Evolutionary conservation across 352 stramenopile genomes (phyloP).

Genomic region (Saprolegnia diclina): DNA sequence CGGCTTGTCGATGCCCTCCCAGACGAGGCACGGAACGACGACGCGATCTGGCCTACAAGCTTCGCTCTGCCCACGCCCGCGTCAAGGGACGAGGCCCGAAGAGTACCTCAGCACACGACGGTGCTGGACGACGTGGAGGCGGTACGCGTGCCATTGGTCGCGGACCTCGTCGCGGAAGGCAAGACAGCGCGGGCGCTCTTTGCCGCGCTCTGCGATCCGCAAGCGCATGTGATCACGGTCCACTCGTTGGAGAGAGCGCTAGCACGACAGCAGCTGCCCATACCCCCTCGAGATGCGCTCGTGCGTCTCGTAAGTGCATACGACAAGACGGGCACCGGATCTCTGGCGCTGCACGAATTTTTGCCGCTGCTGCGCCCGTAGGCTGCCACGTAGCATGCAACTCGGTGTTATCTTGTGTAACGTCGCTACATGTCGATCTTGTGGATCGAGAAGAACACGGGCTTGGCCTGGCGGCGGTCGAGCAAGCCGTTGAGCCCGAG

Average conservation of each 20-base stretch:
- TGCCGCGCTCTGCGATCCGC: background rate
- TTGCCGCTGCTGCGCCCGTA: background rate
- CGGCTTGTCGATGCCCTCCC: background rate
- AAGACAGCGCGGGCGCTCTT: background rate
- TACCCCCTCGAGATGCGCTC: background rate
- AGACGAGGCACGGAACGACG: background rate
- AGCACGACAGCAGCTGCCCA: background rate
- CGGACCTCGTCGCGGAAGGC: background rate
- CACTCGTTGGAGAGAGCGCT: background rate
- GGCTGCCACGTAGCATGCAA: background rate
- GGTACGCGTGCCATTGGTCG: background rate
- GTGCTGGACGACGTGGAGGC: too few relatives aligned
- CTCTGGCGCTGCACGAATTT: conserved; percentile 16
- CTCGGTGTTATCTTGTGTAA: background rate
- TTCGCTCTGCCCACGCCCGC: background rate
- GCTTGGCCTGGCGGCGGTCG: background rate
- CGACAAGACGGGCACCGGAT: conserved; percentile 2
- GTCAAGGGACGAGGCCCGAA: too few relatives aligned
- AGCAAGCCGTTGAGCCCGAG: background rate
- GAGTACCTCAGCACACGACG: too few relatives aligned
- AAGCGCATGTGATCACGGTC: background rate
- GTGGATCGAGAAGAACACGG: background rate
- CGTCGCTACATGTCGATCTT: conserved; percentile 7
- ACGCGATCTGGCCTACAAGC: background rate
- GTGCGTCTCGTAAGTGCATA: background rate